Evolutionary conservation across 2,329 filamentous ascomycete genomes (phyloP).

Genomic region (Aspergillus intermedius): DNA sequence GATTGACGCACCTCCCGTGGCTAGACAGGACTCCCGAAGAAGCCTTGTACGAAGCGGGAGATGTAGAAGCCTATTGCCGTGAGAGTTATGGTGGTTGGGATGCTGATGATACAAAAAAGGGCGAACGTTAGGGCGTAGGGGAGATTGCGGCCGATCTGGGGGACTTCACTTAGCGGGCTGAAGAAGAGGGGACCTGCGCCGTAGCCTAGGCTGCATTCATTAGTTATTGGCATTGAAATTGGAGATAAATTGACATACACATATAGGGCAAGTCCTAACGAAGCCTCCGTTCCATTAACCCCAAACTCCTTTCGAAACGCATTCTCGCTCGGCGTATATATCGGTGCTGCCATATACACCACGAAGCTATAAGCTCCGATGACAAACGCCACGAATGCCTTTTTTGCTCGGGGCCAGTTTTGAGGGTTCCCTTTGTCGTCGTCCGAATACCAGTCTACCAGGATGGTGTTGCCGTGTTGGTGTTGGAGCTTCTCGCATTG

Average conservation of each 20-base stretch:
- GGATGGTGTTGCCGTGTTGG: neutral
- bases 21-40: constrained; percentile 57
- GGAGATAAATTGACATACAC: neutral
- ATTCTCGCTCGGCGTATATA: constrained; percentile 17
- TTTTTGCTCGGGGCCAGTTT: constrained; percentile 21
- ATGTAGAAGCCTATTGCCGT: constrained; percentile 59
- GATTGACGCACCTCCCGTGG: constrained; percentile 46
- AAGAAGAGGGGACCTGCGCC: constrained; percentile 54
- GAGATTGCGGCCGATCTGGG: constrained; percentile 57
- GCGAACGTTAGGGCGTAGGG: constrained; percentile 60
- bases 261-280: neutral
- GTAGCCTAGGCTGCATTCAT: neutral
- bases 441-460: neutral
- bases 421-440: constrained; percentile 14
- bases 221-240: neutral
- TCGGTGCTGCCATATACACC: constrained; percentile 24
- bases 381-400: constrained; percentile 14
- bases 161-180: constrained; percentile 59
- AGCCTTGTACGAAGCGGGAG: constrained; percentile 56
- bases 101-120: constrained; percentile 58
- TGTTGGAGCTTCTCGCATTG: neutral
- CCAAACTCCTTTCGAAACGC: neutral
- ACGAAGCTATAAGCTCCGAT: constrained; percentile 26
- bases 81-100: constrained; percentile 54
- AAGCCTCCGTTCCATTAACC: neutral